Evolutionary conservation across 768 basidiomycete species (phyloP).

Genomic region (Pulveroboletus sp.): DNA sequence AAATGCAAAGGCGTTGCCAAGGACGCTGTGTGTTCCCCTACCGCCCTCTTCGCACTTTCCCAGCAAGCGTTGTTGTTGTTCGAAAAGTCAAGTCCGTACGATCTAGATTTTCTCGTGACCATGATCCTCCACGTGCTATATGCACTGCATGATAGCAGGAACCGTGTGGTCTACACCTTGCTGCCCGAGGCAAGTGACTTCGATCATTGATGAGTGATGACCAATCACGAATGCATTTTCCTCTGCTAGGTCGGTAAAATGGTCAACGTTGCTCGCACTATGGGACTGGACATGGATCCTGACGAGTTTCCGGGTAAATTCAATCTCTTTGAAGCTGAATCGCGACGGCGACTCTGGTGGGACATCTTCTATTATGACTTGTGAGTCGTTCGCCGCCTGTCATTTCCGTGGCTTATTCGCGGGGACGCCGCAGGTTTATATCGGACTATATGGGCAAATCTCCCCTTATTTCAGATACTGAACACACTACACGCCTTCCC

Average conservation of each 20-base stretch:
- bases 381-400: conserved; percentile 40
- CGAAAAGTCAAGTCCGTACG: conserved; percentile 41
- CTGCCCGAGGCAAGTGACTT: conserved; percentile 26
- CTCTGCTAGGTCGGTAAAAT: conserved; percentile 57
- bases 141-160: conserved; percentile 48
- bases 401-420: conserved; percentile 9
- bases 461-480: conserved; percentile 52
- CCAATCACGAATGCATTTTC: conserved; percentile 7
- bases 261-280: conserved; percentile 57
- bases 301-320: conserved; percentile 47
- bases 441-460: conserved; percentile 63
- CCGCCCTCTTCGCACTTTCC: conserved; percentile 44
- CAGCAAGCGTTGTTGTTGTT: conserved; percentile 42
- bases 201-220: conserved; percentile 26
- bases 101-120: conserved; percentile 56
- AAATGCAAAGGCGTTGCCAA: conserved; percentile 28
- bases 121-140: conserved; percentile 53
- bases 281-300: conserved; percentile 60
- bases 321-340: conserved; percentile 47
- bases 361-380: conserved; percentile 72
- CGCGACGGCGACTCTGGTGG: conserved; percentile 68
- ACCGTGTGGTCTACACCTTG: conserved; percentile 35
- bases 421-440: conserved; percentile 46
- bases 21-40: conserved; percentile 29
- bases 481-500: conserved; percentile 55